Conservation (phyloP, 1,284 basidiomycete genomes). For the Hemileia vastatrix region DNA sequence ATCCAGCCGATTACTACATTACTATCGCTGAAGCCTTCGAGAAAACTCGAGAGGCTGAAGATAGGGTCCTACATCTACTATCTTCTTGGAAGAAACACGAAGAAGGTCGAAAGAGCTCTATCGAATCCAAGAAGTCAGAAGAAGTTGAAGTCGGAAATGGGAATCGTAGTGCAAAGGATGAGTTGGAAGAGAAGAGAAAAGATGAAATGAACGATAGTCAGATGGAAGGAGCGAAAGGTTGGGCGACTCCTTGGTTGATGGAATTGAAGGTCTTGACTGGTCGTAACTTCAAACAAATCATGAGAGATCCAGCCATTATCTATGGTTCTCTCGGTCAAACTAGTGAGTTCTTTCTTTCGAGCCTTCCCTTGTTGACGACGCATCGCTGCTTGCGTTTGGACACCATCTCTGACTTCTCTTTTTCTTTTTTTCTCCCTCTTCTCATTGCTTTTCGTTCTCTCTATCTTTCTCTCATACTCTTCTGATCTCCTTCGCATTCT, state of each 20-base stretch:
- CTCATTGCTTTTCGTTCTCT: too few relatives aligned
- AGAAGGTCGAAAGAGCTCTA: not conserved
- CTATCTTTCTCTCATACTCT: too few relatives aligned
- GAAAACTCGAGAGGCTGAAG: conserved; percentile 28
- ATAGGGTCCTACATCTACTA: conserved; percentile 27
- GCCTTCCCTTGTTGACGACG: too few relatives aligned
- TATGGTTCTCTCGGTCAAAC: conserved; percentile 15
- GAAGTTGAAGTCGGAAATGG: not conserved
- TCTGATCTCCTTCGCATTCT: conserved; percentile 26
- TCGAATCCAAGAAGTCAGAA: not conserved
- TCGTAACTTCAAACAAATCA: conserved; percentile 28
- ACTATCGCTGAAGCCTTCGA: conserved; percentile 29
- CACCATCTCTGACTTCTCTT: too few relatives aligned
- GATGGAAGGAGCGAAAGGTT: conserved; percentile 4
- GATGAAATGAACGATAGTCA: not conserved
- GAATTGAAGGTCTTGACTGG: conserved; percentile 28
- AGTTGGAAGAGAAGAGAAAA: not conserved
- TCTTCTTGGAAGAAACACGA: conserved; percentile 25
- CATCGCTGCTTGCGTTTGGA: too few relatives aligned
- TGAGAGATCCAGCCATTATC: conserved; percentile 22
- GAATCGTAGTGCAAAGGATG: not conserved
- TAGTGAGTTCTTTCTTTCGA: too few relatives aligned
- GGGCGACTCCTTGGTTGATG: conserved; percentile 31
- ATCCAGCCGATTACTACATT: conserved; percentile 23
- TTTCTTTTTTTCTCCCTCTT: too few relatives aligned